Conservation (phyloP, 805 yeast species). For the Brettanomyces anomalus region DNA sequence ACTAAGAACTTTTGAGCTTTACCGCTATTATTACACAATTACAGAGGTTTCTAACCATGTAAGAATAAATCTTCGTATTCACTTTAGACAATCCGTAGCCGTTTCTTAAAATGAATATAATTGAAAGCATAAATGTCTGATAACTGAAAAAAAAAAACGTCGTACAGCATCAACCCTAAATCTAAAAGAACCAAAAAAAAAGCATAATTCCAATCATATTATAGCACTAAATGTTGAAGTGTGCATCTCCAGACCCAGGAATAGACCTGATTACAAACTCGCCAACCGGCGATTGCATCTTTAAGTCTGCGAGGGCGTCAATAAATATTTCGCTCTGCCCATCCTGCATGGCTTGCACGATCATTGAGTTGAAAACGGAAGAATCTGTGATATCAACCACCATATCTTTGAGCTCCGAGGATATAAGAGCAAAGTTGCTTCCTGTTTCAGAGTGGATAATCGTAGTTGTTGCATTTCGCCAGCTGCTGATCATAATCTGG, state of each 20-base stretch:
- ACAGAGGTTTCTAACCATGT: background rate
- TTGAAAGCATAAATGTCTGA: no score
- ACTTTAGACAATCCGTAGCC: no score
- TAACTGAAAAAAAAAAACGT: no score
- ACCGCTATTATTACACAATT: background rate
- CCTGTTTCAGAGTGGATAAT: slow-evolving; percentile 12
- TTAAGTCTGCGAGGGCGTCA: slow-evolving; percentile 29
- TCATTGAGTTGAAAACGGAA: slow-evolving; percentile 31
- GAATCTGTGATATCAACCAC: slow-evolving; percentile 34
- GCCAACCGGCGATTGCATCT: slow-evolving; percentile 25
- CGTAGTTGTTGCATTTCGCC: slow-evolving; percentile 36
- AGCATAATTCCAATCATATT: no score
- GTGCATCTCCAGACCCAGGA: slow-evolving; percentile 20
- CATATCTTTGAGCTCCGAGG: slow-evolving; percentile 32
- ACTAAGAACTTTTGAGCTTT: no score
- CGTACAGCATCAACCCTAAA: no score
- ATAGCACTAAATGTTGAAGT: slow-evolving; percentile 12
- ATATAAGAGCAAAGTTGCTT: slow-evolving; percentile 25
- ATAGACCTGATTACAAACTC: slow-evolving; percentile 23
- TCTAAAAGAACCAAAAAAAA: no score
- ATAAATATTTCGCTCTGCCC: slow-evolving; percentile 32
- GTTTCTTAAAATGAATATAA: no score
- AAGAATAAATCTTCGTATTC: background rate
- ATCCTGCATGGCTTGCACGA: slow-evolving; percentile 30
- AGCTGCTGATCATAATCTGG: slow-evolving; percentile 32